These are phyloP conservation scores for Scheffersomyces amazonensis DNA, from an alignment of 805 yeast genomes.

Conservation along the genomic window DNA sequence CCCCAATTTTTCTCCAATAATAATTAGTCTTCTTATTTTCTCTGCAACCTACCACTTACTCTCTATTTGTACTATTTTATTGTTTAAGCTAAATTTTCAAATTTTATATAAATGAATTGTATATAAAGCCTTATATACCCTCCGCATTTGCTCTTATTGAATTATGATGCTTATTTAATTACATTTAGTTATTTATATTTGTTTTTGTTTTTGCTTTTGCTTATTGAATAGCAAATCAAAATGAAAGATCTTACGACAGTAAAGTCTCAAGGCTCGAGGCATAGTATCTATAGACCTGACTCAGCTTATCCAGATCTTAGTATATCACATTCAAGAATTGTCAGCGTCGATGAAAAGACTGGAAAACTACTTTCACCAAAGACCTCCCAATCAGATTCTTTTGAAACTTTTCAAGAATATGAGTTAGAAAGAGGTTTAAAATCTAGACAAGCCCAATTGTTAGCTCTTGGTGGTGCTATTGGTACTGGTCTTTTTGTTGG, in stretches of 20 bases:
- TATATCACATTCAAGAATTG: slow-evolving; percentile 25
- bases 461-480: slow-evolving; percentile 81
- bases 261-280: background rate
- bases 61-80: no score
- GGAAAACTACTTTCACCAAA: slow-evolving; percentile 18
- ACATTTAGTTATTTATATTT: no score
- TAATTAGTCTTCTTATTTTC: no score
- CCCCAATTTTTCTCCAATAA: no score
- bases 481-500: slow-evolving; percentile 78
- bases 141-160: no score
- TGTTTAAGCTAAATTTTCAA: no score
- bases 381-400: slow-evolving; percentile 12
- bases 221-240: background rate
- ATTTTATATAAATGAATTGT: no score
- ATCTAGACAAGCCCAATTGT: slow-evolving; percentile 60
- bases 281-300: slow-evolving; percentile 19
- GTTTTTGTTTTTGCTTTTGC: no score
- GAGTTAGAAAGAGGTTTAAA: slow-evolving; percentile 38
- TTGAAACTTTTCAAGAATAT: slow-evolving; percentile 14
- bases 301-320: slow-evolving; percentile 22
- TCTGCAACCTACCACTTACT: no score
- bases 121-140: no score
- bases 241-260: background rate
- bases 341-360: slow-evolving; percentile 18
- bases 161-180: no score